These are phyloP conservation scores for Phyllosticta capitalensis DNA, from an alignment of 2,329 filamentous ascomycete genomes.

Conservation along the genomic window DNA sequence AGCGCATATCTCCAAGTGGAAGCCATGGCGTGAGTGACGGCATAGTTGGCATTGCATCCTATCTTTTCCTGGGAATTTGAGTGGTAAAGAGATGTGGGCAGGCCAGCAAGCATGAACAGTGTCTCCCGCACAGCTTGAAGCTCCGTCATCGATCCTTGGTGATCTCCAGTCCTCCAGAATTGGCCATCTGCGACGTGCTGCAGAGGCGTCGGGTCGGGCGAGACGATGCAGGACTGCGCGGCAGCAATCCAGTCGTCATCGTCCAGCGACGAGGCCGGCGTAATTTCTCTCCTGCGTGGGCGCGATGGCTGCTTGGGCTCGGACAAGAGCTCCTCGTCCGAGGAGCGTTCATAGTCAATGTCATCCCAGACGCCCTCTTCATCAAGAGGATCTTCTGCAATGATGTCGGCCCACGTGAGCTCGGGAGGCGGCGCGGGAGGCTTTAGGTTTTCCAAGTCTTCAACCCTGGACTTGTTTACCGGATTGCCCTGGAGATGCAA, in stretches of 20 bases:
- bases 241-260: slow-evolving; percentile 28
- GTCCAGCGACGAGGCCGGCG: slow-evolving; percentile 26
- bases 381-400: slow-evolving; percentile 64
- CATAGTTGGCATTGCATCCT: slow-evolving; percentile 29
- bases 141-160: slow-evolving; percentile 49
- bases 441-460: slow-evolving; percentile 50
- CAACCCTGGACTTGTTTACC: slow-evolving; percentile 56
- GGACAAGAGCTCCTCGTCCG: slow-evolving; percentile 43
- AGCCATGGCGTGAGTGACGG: slow-evolving; percentile 28
- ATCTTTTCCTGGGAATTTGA: slow-evolving; percentile 14
- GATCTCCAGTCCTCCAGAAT: slow-evolving; percentile 35
- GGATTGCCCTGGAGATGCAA: slow-evolving; percentile 76
- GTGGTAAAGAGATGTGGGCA: slow-evolving; percentile 63
- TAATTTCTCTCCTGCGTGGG: slow-evolving; percentile 16
- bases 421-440: slow-evolving; percentile 37
- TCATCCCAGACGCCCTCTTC: slow-evolving; percentile 61
- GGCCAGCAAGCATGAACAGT: slow-evolving; percentile 75
- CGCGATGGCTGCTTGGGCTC: slow-evolving; percentile 24
- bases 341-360: slow-evolving; percentile 56
- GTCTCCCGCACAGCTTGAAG: slow-evolving; percentile 65
- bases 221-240: slow-evolving; percentile 24
- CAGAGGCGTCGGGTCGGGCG: slow-evolving; percentile 21
- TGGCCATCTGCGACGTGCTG: slow-evolving; percentile 35
- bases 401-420: slow-evolving; percentile 71
- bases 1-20: slow-evolving; percentile 30